A percentile compares a stretch with the other conserved stretches of the same genome.
These are phyloP conservation scores for Quercus wislizeni DNA, from an alignment of 306 rosid species.

Conservation along the genomic window DNA sequence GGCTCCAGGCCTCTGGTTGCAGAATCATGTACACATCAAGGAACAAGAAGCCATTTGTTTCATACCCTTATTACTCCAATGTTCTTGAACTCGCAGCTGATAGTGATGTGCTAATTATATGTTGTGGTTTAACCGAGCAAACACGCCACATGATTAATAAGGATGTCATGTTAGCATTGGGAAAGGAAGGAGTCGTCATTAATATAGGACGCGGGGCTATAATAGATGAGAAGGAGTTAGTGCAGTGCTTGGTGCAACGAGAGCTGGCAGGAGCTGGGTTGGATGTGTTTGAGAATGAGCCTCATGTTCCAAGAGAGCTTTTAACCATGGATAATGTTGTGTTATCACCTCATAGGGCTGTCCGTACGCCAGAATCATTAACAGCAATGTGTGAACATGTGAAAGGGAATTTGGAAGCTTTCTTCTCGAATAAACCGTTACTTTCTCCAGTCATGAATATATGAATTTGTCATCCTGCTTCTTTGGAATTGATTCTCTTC, in stretches of 20 bases:
- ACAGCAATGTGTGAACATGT: too few species aligned
- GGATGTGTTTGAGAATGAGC: constrained; percentile 66
- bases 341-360: constrained; percentile 9
- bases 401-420: too few species aligned
- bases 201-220: constrained; percentile 49
- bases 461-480: too few species aligned
- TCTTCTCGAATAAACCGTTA: too few species aligned
- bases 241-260: constrained; percentile 15
- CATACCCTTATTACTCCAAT: constrained; percentile 35
- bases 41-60: constrained; percentile 25
- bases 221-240: constrained; percentile 42
- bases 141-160: constrained; percentile 39
- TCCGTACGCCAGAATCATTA: too few species aligned
- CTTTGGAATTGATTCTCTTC: too few species aligned
- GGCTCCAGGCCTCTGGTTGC: constrained; percentile 49
- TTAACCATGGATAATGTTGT: constrained; percentile 46
- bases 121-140: constrained; percentile 43
- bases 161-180: constrained; percentile 42
- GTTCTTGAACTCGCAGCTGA: constrained; percentile 40
- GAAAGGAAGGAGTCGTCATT: constrained; percentile 41
- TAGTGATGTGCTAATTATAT: constrained; percentile 35
- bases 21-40: constrained; percentile 44
- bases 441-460: too few species aligned
- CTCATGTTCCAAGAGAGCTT: constrained; percentile 36
- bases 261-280: constrained; percentile 43